Evolutionary conservation across 768 basidiomycete species (phyloP).

Genomic region (Russula emetica): DNA sequence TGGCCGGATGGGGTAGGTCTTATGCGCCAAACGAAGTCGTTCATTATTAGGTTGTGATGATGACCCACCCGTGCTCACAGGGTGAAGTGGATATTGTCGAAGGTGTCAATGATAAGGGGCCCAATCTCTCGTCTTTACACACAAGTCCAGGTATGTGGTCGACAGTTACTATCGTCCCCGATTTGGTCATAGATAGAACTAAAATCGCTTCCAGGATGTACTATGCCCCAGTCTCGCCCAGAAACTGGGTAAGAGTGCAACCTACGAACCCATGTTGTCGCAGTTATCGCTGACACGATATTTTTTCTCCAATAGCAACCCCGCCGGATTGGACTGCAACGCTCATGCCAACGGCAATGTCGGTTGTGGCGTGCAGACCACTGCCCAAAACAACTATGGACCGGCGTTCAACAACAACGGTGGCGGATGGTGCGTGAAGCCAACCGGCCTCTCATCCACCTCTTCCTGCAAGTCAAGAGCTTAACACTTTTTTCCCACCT

Average conservation of each 20-base stretch:
- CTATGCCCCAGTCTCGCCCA: slow-evolving; percentile 45
- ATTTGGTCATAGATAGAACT: background rate
- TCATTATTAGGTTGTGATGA: slow-evolving; percentile 9
- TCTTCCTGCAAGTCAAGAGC: background rate
- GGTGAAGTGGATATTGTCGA: slow-evolving; percentile 54
- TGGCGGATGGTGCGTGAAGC: slow-evolving; percentile 53
- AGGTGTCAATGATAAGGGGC: slow-evolving; percentile 53
- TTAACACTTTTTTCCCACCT: background rate
- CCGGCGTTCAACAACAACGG: slow-evolving; percentile 54
- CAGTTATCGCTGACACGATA: background rate
- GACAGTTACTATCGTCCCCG: background rate
- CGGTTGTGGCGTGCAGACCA: slow-evolving; percentile 51
- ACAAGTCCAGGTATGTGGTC: slow-evolving; percentile 37
- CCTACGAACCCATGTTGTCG: background rate
- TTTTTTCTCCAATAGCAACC: slow-evolving; percentile 22
- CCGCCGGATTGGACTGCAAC: slow-evolving; percentile 47
- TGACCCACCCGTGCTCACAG: slow-evolving; percentile 33
- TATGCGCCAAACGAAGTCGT: slow-evolving; percentile 1
- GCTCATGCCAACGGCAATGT: slow-evolving; percentile 45
- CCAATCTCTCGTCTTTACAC: slow-evolving; percentile 54
- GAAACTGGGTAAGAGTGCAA: slow-evolving; percentile 44
- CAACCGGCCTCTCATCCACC: background rate
- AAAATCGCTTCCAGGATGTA: slow-evolving; percentile 44
- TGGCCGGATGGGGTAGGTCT: slow-evolving; percentile 48
- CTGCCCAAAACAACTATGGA: slow-evolving; percentile 47